Evolutionary conservation across 306 rosid genomes (phyloP), one percentile per base, ranked within the genome.

Genomic region (Malus asiatica): DNA sequence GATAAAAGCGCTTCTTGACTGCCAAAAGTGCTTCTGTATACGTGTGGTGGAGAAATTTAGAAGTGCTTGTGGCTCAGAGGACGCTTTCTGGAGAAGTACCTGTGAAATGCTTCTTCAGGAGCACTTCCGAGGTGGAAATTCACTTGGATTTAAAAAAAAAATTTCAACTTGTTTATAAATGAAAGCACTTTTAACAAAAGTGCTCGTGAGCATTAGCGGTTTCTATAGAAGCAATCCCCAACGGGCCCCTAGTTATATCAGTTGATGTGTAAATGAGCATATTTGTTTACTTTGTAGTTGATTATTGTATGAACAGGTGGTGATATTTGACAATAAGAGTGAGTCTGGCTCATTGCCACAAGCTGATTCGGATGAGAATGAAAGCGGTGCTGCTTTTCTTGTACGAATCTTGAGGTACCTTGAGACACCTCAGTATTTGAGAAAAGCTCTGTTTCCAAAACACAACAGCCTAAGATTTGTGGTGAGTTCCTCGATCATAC

Each of bases 371-470:
- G 91, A 88, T 66, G 93, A 96, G 80, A 67, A 85, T 23, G 97
- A 92, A 82, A 96, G 87, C 53, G 85, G 97, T 60, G 91, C 96
- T 1, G 88, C 87, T 62, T 92, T 96, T 84, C 93, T 92, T 35
- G 74, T 90, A n/a, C 86, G 93, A 73, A 89, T 92, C 61, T 76
- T 96, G 81, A 78, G 77, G 84, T 96, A 92, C 75, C 99, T 96
- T 70, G 99, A 96, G 84, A 96, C 99, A 22, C 99, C 99, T 15
- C 98, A 96, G 81, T 92, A 96, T 81, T 72, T 96, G 88, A 89
- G 99, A 80, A 96, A 79, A 84, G 87, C 96, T 72, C 87, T 96
- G 29, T 96, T 96, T 70, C 97, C 96, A n/a, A 90, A 70, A 86
- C 99, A 96, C 78, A 92, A 77, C 78, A 90, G 86, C 87, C 67